Base-by-base conservation (phyloP, 441 rosid species). In the Populus hybrid region DNA sequence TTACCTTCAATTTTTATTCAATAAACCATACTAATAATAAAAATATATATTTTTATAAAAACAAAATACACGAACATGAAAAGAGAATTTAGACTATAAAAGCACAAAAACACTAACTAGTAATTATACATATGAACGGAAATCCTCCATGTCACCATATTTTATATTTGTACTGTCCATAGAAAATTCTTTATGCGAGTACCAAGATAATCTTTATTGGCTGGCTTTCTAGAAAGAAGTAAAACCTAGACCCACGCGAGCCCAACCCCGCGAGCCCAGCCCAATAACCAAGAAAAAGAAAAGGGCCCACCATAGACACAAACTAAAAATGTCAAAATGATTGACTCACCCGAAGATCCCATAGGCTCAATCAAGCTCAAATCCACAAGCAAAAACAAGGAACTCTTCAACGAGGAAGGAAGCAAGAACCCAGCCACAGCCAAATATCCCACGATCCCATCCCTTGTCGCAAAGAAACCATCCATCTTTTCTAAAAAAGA, bases 301-400 rank as follows among this genome's bases (percentile, higher is more conserved):
- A 21, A 10, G 66, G 72, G 79, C 73, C 70, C 36, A 7, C 75
- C n/a, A 32, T 8, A 23, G 70, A 63, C 75, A 74, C 75, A 75
- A 79, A 79, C 82, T 50, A 70, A 18, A 74, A 74, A 78, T 72
- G 32, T 6, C 35, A 32, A 61, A 20, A 26, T 20, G 75, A 64
- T 75, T 40, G 76, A 9, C 36, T 69, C 81, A 63, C 77, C 75
- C 30, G 23, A 76, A 73, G 88, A 83, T 81, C 80, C 78, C 71
- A 67, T 34, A 8, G 74, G 69, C 66, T 28, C 35, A 30, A 63
- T 63, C 67, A 21, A 20, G 70, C 66, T 72, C 63, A n/a, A 61
- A 73, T 66, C 75, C 75, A 38, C 71, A 28, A 50, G 46, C 71
- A 75, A 42, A 57, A 70, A 72, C 69, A 6, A 5, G 14, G 21